A percentile compares a stretch with the other conserved stretches of the same genome.
These are phyloP conservation scores for Noccaea caerulescens DNA, from an alignment of 345 rosid species.

Conservation along the genomic window DNA sequence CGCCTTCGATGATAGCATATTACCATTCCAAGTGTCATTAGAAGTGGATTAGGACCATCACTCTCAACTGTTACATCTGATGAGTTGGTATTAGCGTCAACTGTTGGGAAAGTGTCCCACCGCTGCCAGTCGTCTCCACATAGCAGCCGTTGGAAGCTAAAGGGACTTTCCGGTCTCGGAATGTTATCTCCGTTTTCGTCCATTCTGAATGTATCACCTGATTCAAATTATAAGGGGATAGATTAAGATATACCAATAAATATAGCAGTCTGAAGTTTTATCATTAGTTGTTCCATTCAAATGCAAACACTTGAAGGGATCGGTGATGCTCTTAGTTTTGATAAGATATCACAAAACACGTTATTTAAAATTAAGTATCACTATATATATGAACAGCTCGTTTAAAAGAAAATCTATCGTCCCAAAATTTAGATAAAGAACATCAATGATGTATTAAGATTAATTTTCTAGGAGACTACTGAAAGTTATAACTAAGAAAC, in stretches of 20 bases:
- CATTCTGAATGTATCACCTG: neutral
- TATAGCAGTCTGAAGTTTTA: neutral
- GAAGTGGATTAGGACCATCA: slow-evolving; percentile 9
- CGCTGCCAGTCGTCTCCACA: slow-evolving; percentile 33
- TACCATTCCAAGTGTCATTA: neutral
- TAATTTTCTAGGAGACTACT: neutral
- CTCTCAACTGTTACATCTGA: neutral
- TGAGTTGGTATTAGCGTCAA: slow-evolving; percentile 13
- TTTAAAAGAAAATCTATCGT: neutral
- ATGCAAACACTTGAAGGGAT: slow-evolving; percentile 10
- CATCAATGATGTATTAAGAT: neutral
- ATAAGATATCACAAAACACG: neutral
- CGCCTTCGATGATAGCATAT: neutral
- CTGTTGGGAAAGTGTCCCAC: slow-evolving; percentile 28
- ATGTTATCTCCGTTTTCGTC: neutral
- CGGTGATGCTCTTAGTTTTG: neutral
- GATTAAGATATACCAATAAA: neutral
- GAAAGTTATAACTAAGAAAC: neutral
- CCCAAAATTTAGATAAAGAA: neutral
- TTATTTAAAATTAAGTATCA: neutral
- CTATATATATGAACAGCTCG: neutral
- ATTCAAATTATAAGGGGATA: neutral
- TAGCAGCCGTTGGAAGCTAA: slow-evolving; percentile 28
- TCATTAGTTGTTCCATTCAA: neutral
- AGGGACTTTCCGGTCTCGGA: neutral